Evolutionary conservation across 257 asterid species (phyloP).

Genomic region (Cordia subcordata): DNA sequence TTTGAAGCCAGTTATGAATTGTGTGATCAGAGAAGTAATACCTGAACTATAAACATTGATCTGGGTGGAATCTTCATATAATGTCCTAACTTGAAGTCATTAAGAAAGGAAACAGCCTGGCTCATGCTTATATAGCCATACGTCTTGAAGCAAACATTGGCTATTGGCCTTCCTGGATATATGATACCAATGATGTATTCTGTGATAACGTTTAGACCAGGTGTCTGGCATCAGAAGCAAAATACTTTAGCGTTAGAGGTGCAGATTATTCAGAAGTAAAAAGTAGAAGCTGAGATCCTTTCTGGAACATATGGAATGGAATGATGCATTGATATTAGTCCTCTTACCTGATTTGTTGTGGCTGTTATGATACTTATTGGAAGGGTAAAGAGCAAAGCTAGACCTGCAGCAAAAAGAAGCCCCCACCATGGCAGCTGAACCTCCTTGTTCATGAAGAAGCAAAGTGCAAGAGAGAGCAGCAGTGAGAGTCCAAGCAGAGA

Average conservation of each 20-base stretch:
- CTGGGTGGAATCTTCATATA: slow-evolving; percentile 82
- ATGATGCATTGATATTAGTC: not conserved
- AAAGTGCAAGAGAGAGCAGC: slow-evolving; percentile 40
- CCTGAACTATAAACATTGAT: slow-evolving; percentile 87
- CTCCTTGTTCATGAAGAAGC: slow-evolving; percentile 51
- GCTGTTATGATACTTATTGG: slow-evolving; percentile 73
- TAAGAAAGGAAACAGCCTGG: slow-evolving; percentile 69
- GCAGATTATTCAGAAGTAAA: too few species aligned
- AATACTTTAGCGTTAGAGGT: not conserved
- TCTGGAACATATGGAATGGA: not conserved
- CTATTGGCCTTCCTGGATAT: slow-evolving; percentile 71
- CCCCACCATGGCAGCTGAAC: slow-evolving; percentile 93
- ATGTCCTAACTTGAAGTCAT: slow-evolving; percentile 80
- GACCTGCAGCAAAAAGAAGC: slow-evolving; percentile 34
- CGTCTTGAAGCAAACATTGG: slow-evolving; percentile 83
- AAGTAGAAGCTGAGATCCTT: too few species aligned
- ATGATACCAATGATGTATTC: slow-evolving; percentile 57
- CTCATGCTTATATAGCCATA: slow-evolving; percentile 73
- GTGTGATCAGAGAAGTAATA: slow-evolving; percentile 2
- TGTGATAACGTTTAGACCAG: slow-evolving; percentile 70
- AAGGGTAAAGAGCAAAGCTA: slow-evolving; percentile 55
- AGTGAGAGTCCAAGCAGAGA: slow-evolving; percentile 32
- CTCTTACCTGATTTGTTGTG: slow-evolving; percentile 67
- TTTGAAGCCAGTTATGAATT: not conserved
- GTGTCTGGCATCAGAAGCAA: slow-evolving; percentile 27